Percentiles rank a stretch among this genome's conserved stretches.
Evolutionary conservation across 2,329 filamentous ascomycete species (phyloP).

Genomic region (Botryosphaeria dothidea): DNA sequence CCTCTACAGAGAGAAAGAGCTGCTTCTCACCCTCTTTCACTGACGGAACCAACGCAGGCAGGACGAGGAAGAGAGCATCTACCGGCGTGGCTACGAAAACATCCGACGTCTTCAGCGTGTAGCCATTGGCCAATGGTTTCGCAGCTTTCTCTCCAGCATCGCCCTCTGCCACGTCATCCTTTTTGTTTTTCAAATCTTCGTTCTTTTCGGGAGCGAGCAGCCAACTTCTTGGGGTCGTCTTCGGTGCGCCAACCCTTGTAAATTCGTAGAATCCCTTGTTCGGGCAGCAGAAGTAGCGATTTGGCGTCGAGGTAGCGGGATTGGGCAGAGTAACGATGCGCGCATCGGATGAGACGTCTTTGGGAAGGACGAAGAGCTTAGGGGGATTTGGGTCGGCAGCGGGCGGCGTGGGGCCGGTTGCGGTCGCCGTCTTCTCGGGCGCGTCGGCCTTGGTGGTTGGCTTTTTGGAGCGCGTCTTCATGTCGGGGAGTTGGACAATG

Average conservation of each 20-base stretch:
- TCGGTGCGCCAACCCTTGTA: conserved; percentile 55
- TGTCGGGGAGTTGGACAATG: not conserved
- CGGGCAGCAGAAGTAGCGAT: conserved; percentile 61
- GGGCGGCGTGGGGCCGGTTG: conserved; percentile 29
- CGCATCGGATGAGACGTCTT: conserved; percentile 51
- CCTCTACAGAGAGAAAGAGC: conserved; percentile 69
- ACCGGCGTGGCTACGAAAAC: conserved; percentile 82
- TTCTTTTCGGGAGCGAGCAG: conserved; percentile 44
- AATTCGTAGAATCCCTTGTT: conserved; percentile 62
- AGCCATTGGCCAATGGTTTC: conserved; percentile 39
- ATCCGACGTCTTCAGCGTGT: conserved; percentile 67
- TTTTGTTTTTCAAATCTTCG: conserved; percentile 13
- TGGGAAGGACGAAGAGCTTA: conserved; percentile 60
- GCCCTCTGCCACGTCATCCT: not conserved
- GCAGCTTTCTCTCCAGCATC: not conserved
- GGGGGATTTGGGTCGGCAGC: conserved; percentile 44
- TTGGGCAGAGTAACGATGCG: conserved; percentile 58
- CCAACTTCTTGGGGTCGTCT: conserved; percentile 55
- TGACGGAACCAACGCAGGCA: conserved; percentile 66
- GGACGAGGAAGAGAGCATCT: conserved; percentile 80
- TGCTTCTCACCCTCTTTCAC: conserved; percentile 55
- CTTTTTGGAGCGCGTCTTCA: conserved; percentile 35
- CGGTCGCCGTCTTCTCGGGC: not conserved
- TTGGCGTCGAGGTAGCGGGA: conserved; percentile 50
- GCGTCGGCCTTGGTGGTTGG: conserved; percentile 13